Conservation (phyloP, 2,329 filamentous ascomycete species). For the Calonectria hongkongensis region DNA sequence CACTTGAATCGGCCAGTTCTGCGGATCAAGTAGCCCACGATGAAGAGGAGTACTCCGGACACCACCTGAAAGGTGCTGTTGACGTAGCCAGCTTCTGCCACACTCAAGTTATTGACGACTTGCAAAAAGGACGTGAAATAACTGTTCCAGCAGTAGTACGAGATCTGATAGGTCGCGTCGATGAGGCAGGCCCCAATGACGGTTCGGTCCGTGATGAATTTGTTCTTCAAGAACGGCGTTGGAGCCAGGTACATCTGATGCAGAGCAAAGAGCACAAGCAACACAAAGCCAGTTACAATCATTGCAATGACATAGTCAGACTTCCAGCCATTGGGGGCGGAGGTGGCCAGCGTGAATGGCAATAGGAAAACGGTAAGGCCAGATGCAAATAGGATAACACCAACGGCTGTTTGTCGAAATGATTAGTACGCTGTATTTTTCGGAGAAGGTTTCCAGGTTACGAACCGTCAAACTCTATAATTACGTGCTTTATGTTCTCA, state of each 20-base stretch:
- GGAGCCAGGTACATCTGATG: slow-evolving; percentile 74
- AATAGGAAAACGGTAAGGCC: slow-evolving; percentile 72
- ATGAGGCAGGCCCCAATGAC: slow-evolving; percentile 67
- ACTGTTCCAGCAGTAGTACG: slow-evolving; percentile 65
- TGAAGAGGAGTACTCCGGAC: slow-evolving; percentile 65
- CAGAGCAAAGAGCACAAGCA: slow-evolving; percentile 68
- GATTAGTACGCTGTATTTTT: slow-evolving; percentile 46
- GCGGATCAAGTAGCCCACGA: slow-evolving; percentile 68
- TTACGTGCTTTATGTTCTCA: slow-evolving; percentile 62
- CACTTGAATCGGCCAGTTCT: slow-evolving; percentile 70
- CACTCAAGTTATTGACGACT: slow-evolving; percentile 67
- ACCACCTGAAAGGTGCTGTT: slow-evolving; percentile 67
- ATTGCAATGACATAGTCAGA: slow-evolving; percentile 72
- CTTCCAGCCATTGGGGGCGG: slow-evolving; percentile 64
- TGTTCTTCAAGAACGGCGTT: slow-evolving; percentile 72
- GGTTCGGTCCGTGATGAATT: slow-evolving; percentile 67
- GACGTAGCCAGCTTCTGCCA: slow-evolving; percentile 68
- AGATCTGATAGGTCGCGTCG: slow-evolving; percentile 60
- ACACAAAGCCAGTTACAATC: slow-evolving; percentile 72
- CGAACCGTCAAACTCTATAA: slow-evolving; percentile 38
- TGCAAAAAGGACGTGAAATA: slow-evolving; percentile 70
- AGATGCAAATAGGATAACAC: slow-evolving; percentile 69
- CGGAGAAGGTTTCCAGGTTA: not conserved
- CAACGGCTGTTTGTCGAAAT: slow-evolving; percentile 67
- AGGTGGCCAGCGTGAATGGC: slow-evolving; percentile 71